These are phyloP conservation scores for Penicillium angulare DNA, from an alignment of 495 filamentous ascomycete species.

Conservation along the genomic window DNA sequence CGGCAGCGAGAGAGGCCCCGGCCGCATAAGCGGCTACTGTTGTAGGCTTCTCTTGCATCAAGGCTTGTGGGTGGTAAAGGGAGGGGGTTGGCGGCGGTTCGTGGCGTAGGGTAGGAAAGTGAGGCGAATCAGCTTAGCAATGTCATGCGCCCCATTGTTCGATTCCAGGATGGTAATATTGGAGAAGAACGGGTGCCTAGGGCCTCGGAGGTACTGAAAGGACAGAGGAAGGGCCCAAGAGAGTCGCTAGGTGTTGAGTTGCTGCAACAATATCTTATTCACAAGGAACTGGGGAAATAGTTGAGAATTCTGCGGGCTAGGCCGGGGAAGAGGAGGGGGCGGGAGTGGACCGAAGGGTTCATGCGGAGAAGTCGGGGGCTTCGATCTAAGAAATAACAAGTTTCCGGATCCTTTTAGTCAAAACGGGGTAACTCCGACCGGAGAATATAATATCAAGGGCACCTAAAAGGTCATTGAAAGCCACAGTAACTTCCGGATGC, in stretches of 20 bases:
- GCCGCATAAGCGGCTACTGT: conserved; percentile 92
- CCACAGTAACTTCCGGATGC: background rate
- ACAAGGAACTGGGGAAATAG: conserved; percentile 1
- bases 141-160: conserved; percentile 16
- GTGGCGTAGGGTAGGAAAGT: conserved; percentile 9
- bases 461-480: background rate
- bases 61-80: conserved; percentile 11
- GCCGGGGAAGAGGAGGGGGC: conserved; percentile 19
- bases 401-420: background rate
- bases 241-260: background rate
- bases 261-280: background rate
- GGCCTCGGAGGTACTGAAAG: background rate
- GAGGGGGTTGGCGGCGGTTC: conserved; percentile 5
- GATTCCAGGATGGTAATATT: background rate
- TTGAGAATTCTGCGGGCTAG: conserved; percentile 10
- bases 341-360: conserved; percentile 23
- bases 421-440: background rate
- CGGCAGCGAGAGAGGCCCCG: conserved; percentile 92
- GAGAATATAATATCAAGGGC: background rate
- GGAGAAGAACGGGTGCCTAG: background rate
- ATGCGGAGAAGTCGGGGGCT: conserved; percentile 22
- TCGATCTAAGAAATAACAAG: background rate
- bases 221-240: background rate
- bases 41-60: conserved; percentile 83
- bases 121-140: conserved; percentile 9